Evolutionary conservation across 805 yeast species (phyloP), one percentile per base, ranked within the genome.

Genomic region (Candida koratica): DNA sequence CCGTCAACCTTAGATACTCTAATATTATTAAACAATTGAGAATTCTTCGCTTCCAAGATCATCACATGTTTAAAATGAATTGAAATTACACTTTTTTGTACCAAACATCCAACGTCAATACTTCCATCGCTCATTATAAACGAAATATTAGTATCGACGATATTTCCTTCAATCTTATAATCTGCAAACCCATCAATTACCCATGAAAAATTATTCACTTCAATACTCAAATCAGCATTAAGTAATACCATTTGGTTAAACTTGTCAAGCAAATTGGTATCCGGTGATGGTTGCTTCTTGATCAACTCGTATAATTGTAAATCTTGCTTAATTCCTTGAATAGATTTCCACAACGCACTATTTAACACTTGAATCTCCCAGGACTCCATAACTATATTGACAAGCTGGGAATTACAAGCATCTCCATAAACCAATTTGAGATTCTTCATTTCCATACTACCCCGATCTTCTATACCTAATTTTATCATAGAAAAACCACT

Each of bases 1-100:
- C 25, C 22, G 7, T 25, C 31, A 16, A 28, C 28, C 15, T 31
- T n/a, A 5, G 37, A 34, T 15, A 51, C 29, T 20, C 43, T 45
- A 9, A 58, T 17, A 5, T 35, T 39, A 5, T 53, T 38, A 6
- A 38, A 37, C 30, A 56, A 36, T 10, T 56, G 55, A 3, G 65
- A 56, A 30, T 51, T 52, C 34, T 59, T 60, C 1, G 55, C 20
- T 18, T 60, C 52, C 6, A 55, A 9, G 0, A 62, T 19, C 1
- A 47, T 39, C 2, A 36, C 30, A 2, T 44, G 43, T 2, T 32
- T 37, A 5, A 47, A 24, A 5, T 48, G 52, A 9, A 44, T 12
- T 4, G 44, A 48, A 10, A 41, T 17, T 6, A 52, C 48, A 3
- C 52, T 25, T 17, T 51, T 55, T 17, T 53, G 53, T 6, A 54